phyloP scores from a whole-genome alignment of 78 protist genomes.

The Protostelium mycophagum region DNA sequence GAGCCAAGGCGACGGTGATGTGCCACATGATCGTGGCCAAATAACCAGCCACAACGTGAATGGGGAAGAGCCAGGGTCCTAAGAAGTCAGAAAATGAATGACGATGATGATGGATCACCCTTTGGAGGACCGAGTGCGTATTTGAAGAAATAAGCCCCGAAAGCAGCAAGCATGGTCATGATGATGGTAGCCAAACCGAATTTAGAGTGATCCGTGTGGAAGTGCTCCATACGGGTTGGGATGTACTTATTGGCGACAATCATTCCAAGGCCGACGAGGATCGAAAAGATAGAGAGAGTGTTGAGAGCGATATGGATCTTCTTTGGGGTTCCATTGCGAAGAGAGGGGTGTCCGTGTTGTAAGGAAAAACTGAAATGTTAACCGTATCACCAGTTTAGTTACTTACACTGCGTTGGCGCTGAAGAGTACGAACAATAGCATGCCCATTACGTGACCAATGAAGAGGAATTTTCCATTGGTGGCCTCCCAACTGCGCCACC shows the following conservation, averaged over 20 bases:
- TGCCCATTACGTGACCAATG: background rate
- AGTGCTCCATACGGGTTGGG: background rate
- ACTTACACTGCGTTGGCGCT: background rate
- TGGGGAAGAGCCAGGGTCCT: constrained; percentile 1
- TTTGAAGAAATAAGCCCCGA: background rate
- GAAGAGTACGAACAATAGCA: background rate
- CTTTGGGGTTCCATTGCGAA: background rate
- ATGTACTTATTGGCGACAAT: background rate
- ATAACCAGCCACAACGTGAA: background rate
- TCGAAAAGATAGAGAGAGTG: background rate
- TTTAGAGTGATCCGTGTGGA: background rate
- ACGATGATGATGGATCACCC: background rate
- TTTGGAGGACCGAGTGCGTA: background rate
- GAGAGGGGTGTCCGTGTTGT: background rate
- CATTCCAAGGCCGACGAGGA: background rate
- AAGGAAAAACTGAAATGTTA: background rate
- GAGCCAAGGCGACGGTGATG: background rate
- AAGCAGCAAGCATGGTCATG: background rate
- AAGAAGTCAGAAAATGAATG: background rate
- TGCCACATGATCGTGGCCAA: background rate
- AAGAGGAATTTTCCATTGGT: background rate
- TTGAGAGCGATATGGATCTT: background rate
- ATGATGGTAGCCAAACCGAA: background rate
- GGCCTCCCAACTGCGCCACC: background rate
- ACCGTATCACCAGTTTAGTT: no score